Evolutionary conservation across 768 basidiomycete genomes (phyloP).

Genomic region (Pseudohyphozyma bogoriensis): DNA sequence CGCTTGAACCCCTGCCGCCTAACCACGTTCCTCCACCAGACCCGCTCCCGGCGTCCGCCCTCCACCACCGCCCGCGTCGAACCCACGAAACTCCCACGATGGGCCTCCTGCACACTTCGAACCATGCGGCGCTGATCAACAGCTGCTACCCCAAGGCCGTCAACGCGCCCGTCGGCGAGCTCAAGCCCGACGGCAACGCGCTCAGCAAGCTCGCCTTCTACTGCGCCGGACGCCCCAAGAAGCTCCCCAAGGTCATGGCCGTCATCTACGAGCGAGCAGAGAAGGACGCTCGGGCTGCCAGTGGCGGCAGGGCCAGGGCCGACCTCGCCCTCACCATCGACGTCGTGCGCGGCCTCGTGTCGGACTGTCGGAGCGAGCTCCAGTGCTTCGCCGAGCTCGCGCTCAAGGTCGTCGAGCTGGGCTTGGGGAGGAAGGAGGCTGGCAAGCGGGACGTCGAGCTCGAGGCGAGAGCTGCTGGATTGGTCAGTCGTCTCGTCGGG

Average conservation of each 20-base stretch:
- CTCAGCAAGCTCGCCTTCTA: constrained; percentile 26
- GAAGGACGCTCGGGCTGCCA: background rate
- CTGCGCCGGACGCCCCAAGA: constrained; percentile 22
- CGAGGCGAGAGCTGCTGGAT: constrained; percentile 8
- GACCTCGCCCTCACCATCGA: constrained; percentile 21
- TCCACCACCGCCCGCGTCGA: background rate
- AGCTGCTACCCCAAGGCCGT: constrained; percentile 15
- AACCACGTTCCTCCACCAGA: background rate
- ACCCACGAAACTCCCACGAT: too few species aligned
- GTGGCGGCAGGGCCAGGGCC: background rate
- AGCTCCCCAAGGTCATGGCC: constrained; percentile 22
- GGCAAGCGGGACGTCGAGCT: constrained; percentile 9
- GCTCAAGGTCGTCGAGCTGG: constrained; percentile 15
- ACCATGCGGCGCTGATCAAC: constrained; percentile 17
- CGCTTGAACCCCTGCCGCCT: too few species aligned
- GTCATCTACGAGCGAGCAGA: constrained; percentile 14
- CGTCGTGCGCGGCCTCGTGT: constrained; percentile 9
- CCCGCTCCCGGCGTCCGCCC: background rate
- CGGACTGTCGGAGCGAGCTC: constrained; percentile 16
- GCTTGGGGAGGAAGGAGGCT: background rate
- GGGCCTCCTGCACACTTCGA: constrained; percentile 13
- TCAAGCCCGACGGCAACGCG: constrained; percentile 4
- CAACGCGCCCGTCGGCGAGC: background rate
- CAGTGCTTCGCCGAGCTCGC: constrained; percentile 16
- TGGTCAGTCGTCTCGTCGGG: constrained; percentile 6